Base-by-base conservation (phyloP, 23 red algal species). In the Gracilaria domingensis region DNA sequence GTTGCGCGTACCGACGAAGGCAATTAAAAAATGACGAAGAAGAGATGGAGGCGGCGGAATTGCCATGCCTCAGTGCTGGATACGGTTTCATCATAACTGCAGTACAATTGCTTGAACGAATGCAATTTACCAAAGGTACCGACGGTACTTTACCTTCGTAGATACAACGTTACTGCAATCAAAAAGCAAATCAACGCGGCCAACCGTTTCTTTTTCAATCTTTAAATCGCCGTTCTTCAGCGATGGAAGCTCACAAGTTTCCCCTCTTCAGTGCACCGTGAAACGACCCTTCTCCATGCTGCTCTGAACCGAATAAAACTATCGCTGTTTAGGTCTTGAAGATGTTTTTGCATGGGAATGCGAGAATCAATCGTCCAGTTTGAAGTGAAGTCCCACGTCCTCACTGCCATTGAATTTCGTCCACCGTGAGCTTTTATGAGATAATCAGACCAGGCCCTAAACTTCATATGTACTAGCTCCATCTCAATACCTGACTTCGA, bases 391-490 rank as follows among this genome's bases (percentile, higher is more conserved):
- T 72, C 50, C 28, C 64, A 69, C 14, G 32, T 8, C 8, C 38
- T 69, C 6, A 69, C 64, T 69, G 33, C 64, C 64, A 69, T 88
- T 21, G 69, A 77, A 48, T 88, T 88, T 36, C 85, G 65, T 72
- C 66, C 85, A 12, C 85, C 85, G 20, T 20, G 26, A 9, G 47
- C 85, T 88, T 88, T 88, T 38, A 32, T 7, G n/a, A 88, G 65
- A 25, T 77, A 77, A 33, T 88, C 85, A 24, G 45, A 45, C 85
- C 85, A 88, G 5, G 69, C 56, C 24, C 70, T 67, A 20, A 57
- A 88, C 50, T 88, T 88, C 69, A 77, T 77, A 57, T 88, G 85
- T 16, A 51, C 23, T 6, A 88, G 8, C 23, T 53, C 28, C 49
- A 88, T 77, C 20, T 61, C 70, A 35, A 55, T 23, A 21, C 30